phyloP scores from a whole-genome alignment of 768 basidiomycete genomes.

The Termitomyces sp. region DNA sequence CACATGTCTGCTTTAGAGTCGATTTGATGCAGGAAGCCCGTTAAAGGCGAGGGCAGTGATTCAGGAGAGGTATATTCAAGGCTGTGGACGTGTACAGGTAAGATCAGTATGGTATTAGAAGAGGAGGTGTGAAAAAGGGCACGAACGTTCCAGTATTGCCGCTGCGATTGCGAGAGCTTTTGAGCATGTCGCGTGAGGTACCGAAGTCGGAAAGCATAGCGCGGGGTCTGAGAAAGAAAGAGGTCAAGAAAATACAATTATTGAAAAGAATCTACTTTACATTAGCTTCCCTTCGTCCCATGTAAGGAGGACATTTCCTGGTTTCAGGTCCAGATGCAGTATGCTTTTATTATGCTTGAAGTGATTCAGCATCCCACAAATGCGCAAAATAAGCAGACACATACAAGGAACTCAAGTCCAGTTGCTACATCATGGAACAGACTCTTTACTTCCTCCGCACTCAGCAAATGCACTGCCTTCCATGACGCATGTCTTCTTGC shows the following conservation, averaged over 20 bases:
- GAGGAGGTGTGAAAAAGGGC: slow-evolving; percentile 41
- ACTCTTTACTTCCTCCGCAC: slow-evolving; percentile 78
- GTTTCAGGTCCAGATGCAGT: slow-evolving; percentile 90
- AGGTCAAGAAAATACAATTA: not conserved
- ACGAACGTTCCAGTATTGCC: slow-evolving; percentile 95
- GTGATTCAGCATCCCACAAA: slow-evolving; percentile 4
- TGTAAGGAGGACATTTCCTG: slow-evolving; percentile 89
- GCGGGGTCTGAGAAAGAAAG: slow-evolving; percentile 56
- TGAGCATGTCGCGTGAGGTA: slow-evolving; percentile 88
- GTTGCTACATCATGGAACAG: slow-evolving; percentile 82
- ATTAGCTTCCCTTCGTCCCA: slow-evolving; percentile 86
- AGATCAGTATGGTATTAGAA: not conserved
- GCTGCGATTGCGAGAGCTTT: slow-evolving; percentile 62
- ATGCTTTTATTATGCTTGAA: slow-evolving; percentile 78
- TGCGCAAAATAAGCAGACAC: slow-evolving; percentile 19
- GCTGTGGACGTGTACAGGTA: slow-evolving; percentile 29
- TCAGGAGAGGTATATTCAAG: slow-evolving; percentile 91
- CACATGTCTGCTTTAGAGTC: slow-evolving; percentile 95
- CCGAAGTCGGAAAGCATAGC: slow-evolving; percentile 97
- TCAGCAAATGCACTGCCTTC: slow-evolving; percentile 81
- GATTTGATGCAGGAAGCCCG: slow-evolving; percentile 64
- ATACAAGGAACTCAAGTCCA: slow-evolving; percentile 84
- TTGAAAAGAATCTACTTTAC: slow-evolving; percentile 36
- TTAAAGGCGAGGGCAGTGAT: slow-evolving; percentile 66
- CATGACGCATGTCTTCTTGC: slow-evolving; percentile 32